Base-by-base conservation (phyloP, 2,329 filamentous ascomycete species). In the Aspergillus intermedius region DNA sequence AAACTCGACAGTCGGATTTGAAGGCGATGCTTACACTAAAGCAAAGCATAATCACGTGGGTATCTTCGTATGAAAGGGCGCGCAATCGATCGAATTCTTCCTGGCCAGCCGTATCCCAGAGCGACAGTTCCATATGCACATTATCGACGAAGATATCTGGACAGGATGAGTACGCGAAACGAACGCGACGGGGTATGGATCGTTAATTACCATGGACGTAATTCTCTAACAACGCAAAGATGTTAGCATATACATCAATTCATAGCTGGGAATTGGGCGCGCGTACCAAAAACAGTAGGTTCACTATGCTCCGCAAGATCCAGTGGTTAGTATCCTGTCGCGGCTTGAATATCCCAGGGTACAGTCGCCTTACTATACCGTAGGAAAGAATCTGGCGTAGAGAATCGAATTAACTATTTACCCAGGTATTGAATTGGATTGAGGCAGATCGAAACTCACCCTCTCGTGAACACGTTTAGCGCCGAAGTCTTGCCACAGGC, bases 81-180 rank as follows among this genome's bases (percentile, higher is more conserved):
- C 93, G 87, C 70, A 98, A 75, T 46, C 93, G 84, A 73, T 98
- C 93, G 74, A 97, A 98, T 80, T 98, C 93, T 77, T 98, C 93
- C 74, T 98, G 93, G 22, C 93, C 93, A 35, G 93, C 93, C 0
- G 93, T 98, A 70, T 98, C 93, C 93, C 93, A 98, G 51, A 98
- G 80, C 50, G 91, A 96, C 48, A 98, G 79, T 71, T 98, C 93
- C 69, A 98, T 95, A 73, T 97, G 91, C 46, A 91, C 88, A 66
- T 86, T 91, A 68, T 98, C 93, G 68, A 98, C 93, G 71, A 95
- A 98, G 70, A 98, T 96, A 69, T 98, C 91, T 93, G 42, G 40
- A 40, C 34, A 41, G 49, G 13, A 57, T 65, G 49, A 63, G 61
- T 54, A 44, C 49, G 2, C 19, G 43, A 13, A 41, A 45, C 23